Evolutionary conservation across 306 rosid species (phyloP), one percentile per base, ranked within the genome.

Genomic region (Boehmeria nivea): DNA sequence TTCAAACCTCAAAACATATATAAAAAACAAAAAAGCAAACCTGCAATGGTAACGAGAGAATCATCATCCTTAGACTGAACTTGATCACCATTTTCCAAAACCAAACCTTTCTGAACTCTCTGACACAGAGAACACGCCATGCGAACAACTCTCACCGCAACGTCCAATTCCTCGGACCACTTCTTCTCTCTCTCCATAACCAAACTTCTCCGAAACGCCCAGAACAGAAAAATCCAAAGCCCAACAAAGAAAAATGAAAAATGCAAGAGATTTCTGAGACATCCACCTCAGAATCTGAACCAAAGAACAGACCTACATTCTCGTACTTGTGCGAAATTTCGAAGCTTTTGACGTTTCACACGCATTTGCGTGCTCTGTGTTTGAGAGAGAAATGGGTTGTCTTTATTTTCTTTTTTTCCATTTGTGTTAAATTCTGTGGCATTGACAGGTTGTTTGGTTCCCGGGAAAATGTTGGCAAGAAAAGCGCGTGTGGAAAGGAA

Each of bases 1-100:
- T 20, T 20, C 12, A 19, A 46, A 46, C 12, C 21, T 12, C 13
- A 11, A 16, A 46, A 18, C 58, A 13, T 26, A n/a, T 53, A 14
- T 20, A 48, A 44, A 27, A 33, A 51, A 18, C 51, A 45, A 12
- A 19, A 28, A 37, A 59, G 2, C 65, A 58, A 78, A 89, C 97
- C 97, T 31, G 95, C 97, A 62, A 89, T 75, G 21, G 97, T 89
- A 20, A 89, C 95, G 21, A 83, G 97, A 70, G 97, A 89, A 71
- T 86, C 87, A 69, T 89, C 97, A n/a, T 83, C 95, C 71, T 89
- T 89, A 45, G 97, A 68, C 43, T 68, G 40, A 64, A 89, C 84
- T 19, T 67, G 77, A 38, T 64, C 76, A 50, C 44, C 43, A 60
- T 9, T 48, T n/a, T 57, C 52, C 0, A 72, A 65, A 58, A 81